Conservation (phyloP, 768 basidiomycete genomes). For the Boletus subparvulus region DNA sequence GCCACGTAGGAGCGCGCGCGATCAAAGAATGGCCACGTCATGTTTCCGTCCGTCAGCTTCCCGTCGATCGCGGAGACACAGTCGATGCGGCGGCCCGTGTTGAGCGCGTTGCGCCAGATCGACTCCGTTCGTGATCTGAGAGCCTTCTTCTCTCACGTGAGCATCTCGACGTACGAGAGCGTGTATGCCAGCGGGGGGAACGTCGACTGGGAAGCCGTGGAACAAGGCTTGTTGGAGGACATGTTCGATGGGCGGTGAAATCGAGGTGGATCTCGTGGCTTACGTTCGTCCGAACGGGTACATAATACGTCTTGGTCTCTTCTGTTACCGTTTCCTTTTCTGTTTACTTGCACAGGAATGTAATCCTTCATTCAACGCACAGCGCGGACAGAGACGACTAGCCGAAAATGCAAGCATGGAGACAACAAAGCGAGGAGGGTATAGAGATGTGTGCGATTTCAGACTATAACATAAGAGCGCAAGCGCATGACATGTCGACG, state of each 20-base stretch:
- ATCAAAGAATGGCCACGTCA: constrained; percentile 21
- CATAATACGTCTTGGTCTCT: neutral
- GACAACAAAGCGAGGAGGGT: constrained; percentile 15
- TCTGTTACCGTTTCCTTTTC: constrained; percentile 8
- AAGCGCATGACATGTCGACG: constrained; percentile 9
- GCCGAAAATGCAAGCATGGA: constrained; percentile 3
- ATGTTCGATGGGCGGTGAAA: constrained; percentile 80
- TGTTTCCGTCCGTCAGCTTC: constrained; percentile 24
- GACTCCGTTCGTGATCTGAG: constrained; percentile 82
- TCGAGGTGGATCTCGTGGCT: neutral
- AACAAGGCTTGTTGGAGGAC: constrained; percentile 76
- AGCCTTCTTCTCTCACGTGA: constrained; percentile 90
- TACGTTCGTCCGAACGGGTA: neutral
- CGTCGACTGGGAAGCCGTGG: constrained; percentile 89
- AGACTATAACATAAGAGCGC: constrained; percentile 1
- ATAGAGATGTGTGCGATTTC: constrained; percentile 29
- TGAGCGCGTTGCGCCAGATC: constrained; percentile 68
- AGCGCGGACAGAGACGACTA: neutral
- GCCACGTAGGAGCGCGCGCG: constrained; percentile 27
- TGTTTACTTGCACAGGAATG: constrained; percentile 2
- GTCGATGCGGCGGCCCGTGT: constrained; percentile 69
- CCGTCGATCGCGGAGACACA: constrained; percentile 39
- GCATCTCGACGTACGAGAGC: constrained; percentile 86
- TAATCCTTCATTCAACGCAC: constrained; percentile 1
- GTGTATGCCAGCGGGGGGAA: constrained; percentile 79